Conservation (phyloP, 441 rosid genomes). For the Pelargonium exstipulatum region DNA sequence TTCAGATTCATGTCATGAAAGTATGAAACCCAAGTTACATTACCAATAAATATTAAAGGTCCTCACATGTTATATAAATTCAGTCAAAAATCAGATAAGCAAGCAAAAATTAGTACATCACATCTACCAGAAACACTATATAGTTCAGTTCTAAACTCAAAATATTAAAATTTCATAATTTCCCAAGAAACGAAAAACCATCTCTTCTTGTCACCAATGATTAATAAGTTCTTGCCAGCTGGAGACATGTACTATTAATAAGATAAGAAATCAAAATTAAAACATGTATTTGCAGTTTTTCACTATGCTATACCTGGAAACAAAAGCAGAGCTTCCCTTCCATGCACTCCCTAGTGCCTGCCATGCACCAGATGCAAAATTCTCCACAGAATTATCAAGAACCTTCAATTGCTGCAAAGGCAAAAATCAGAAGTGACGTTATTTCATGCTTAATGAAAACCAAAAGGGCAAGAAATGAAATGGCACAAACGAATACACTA, state of each 20-base stretch:
- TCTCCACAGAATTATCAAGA: slow-evolving; percentile 84
- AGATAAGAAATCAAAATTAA: background rate
- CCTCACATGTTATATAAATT: background rate
- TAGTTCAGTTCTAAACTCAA: background rate
- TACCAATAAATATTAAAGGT: background rate
- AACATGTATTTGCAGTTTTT: background rate
- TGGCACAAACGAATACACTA: background rate
- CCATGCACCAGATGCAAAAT: slow-evolving; percentile 94
- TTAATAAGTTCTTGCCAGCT: background rate
- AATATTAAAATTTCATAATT: background rate
- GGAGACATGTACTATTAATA: background rate
- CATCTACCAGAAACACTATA: background rate
- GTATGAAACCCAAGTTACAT: background rate
- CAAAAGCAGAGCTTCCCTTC: slow-evolving; percentile 62
- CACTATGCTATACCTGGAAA: slow-evolving; percentile 51
- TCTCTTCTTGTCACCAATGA: background rate
- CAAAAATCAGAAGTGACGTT: slow-evolving; percentile 8
- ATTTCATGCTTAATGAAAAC: background rate
- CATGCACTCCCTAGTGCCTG: slow-evolving; percentile 76
- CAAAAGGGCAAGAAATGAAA: background rate
- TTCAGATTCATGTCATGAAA: background rate
- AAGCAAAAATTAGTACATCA: background rate
- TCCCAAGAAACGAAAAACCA: background rate
- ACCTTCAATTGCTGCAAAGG: slow-evolving; percentile 59
- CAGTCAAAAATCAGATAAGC: background rate